Conservation (phyloP, 495 filamentous ascomycete species). For the Aspergillus avenaceus region DNA sequence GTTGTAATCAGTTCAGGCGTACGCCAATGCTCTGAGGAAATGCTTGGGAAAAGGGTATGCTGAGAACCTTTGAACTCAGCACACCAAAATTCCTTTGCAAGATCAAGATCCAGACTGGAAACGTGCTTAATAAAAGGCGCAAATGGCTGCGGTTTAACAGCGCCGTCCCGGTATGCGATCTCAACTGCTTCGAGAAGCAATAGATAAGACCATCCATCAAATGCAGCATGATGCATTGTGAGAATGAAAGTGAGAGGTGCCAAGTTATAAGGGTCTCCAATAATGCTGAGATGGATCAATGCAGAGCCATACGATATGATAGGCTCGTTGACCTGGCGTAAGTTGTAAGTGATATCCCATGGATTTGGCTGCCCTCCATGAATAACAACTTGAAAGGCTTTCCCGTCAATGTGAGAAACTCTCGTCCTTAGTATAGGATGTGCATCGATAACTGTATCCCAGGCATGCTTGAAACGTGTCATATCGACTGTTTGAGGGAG, state of each 20-base stretch:
- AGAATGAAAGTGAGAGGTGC: conserved; percentile 31
- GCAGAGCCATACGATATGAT: background rate
- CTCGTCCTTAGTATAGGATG: conserved; percentile 35
- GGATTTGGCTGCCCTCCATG: background rate
- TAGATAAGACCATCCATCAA: conserved; percentile 54
- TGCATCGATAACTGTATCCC: conserved; percentile 33
- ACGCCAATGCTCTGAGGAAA: background rate
- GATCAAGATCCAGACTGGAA: background rate
- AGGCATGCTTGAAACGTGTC: conserved; percentile 40
- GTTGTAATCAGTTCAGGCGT: background rate
- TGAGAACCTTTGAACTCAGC: background rate
- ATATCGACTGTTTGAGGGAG: conserved; percentile 13
- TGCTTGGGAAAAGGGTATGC: background rate
- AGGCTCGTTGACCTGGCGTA: background rate
- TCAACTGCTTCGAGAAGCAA: conserved; percentile 42
- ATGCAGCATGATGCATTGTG: conserved; percentile 55
- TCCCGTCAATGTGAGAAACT: conserved; percentile 18
- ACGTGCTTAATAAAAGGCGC: background rate
- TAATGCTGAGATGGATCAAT: background rate
- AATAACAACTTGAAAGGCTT: background rate
- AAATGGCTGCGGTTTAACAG: background rate
- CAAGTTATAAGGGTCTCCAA: background rate
- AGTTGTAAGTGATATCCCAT: background rate
- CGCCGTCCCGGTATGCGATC: conserved; percentile 46
- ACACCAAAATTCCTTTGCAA: background rate